These are phyloP conservation scores for Umbelopsis ramanniana DNA, from an alignment of 192 early-diverging fungal genomes.

Conservation along the genomic window DNA sequence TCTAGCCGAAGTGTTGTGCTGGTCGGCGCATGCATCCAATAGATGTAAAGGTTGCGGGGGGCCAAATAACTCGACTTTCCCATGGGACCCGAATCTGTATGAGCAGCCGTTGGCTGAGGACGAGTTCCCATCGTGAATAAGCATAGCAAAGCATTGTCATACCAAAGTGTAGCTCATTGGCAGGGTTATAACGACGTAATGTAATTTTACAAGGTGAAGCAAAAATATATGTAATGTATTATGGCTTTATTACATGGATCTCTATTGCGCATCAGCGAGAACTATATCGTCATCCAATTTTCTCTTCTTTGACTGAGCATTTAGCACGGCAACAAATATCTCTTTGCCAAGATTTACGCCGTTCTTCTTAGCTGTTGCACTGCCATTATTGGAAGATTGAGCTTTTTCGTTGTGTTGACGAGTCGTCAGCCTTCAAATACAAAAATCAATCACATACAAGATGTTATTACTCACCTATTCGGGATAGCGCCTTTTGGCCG, in stretches of 20 bases:
- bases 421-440: background rate
- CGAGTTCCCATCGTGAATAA: background rate
- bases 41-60: background rate
- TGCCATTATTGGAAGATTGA: background rate
- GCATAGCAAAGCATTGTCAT: background rate
- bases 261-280: background rate
- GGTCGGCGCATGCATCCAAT: background rate
- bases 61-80: background rate
- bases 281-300: conserved; percentile 3
- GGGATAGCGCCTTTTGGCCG: background rate
- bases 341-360: conserved; percentile 13
- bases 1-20: background rate
- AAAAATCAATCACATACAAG: background rate
- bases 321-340: background rate
- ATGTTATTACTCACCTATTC: background rate
- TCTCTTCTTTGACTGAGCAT: background rate
- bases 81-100: conserved; percentile 8
- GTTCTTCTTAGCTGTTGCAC: background rate
- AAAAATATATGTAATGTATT: no score
- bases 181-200: background rate
- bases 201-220: background rate
- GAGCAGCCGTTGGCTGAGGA: background rate
- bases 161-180: background rate
- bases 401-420: conserved; percentile 4
- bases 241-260: background rate